Evolutionary conservation across 2,329 filamentous ascomycete genomes (phyloP), one percentile per base, ranked within the genome.

Genomic region (Aspergillus brasiliensis): DNA sequence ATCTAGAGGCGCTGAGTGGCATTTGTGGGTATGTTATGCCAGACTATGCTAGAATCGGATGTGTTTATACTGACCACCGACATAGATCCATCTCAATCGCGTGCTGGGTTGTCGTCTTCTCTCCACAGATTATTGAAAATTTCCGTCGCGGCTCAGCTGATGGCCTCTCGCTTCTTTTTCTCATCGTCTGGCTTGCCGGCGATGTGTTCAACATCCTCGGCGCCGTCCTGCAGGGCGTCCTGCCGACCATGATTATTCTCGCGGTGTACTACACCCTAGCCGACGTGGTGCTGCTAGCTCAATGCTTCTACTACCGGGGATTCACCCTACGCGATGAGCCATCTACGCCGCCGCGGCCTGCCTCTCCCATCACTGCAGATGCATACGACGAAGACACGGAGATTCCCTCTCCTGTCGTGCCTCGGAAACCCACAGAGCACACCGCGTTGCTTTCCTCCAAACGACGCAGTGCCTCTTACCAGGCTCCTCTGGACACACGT

Each of bases 41-140:
- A 23, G 27, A 11, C 3, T 8, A 57, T 10, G 28, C 23, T 27
- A 8, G 38, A 28, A 34, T 17, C 6, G 44, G 10, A 11, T 15
- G 17, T 38, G 31, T 44, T 51, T 8, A 57, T 48, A 55, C 56
- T 63, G 21, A 64, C 53, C 10, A 23, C 28, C 8, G 23, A 44
- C 37, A 28, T 69, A 91, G 93, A 37, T 97, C 93, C 8, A 93
- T 99, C 67, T 97, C 92, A 48, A 97, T 99, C 73, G 93, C 93
- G 53, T 97, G 93, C 75, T 97, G 95, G 95, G 91, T 98, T 59
- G 91, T 98, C 37, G 95, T 99, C 59, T 99, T 97, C 80, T 95
- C 92, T 0, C 95, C 95, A 2, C 95, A 99, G 69, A 97, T 99
- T 69, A 89, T 97, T 68, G 92, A 97, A 72, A 97, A 97, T 74